Conservation (phyloP, 2,329 filamentous ascomycete genomes). For the Xenosphaeropsis pyriputrescens region DNA sequence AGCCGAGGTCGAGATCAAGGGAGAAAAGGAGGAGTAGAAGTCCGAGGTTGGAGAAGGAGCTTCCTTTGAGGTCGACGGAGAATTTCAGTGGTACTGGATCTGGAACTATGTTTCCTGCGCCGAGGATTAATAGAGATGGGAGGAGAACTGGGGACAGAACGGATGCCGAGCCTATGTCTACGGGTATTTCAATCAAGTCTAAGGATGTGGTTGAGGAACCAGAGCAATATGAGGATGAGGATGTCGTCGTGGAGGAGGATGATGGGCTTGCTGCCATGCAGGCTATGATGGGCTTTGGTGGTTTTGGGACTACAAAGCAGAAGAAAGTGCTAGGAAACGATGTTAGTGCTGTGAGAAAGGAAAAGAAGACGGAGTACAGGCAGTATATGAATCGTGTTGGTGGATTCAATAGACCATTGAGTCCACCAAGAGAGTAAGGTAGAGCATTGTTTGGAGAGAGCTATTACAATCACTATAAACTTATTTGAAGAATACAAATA, state of each 20-base stretch:
- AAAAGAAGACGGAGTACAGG: conserved; percentile 87
- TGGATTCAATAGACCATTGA: conserved; percentile 69
- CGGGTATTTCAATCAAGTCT: conserved; percentile 2
- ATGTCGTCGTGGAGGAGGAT: conserved; percentile 41
- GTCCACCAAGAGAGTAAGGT: conserved; percentile 27
- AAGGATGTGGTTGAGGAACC: conserved; percentile 3
- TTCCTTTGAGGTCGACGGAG: not conserved
- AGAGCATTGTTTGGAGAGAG: no score
- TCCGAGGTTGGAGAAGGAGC: conserved; percentile 13
- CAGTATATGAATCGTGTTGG: conserved; percentile 91
- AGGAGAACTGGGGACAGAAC: conserved; percentile 11
- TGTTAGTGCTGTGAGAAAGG: conserved; percentile 68
- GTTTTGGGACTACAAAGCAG: conserved; percentile 76
- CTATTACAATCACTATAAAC: no score
- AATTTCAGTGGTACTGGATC: not conserved
- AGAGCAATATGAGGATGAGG: conserved; percentile 28
- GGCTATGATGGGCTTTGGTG: conserved; percentile 79
- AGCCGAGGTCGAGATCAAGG: conserved; percentile 21
- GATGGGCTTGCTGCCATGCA: conserved; percentile 61
- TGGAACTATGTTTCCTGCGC: no score
- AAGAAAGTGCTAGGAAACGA: conserved; percentile 83
- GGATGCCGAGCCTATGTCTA: not conserved
- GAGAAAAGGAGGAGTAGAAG: conserved; percentile 19
- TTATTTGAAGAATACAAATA: no score
- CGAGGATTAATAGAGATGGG: conserved; percentile 5